Evolutionary conservation across 345 rosid genomes (phyloP), one percentile per base, ranked within the genome.

Genomic region (Arabidopsis suecica): DNA sequence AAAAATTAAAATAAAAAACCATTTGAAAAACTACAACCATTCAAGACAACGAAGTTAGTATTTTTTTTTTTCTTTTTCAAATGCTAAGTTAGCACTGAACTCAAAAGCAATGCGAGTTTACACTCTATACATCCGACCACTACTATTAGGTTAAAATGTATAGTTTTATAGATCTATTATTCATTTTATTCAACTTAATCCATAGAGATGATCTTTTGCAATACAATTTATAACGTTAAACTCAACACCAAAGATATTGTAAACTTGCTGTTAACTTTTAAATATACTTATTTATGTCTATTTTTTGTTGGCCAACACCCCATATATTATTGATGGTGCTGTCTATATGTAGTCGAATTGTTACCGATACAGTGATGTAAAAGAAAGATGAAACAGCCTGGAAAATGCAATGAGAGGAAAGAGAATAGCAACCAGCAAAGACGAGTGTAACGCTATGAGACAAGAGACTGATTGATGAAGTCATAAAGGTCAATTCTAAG

Each of bases 381-480:
- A 49, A 50, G 30, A 60, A 68, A 68, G 56, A 61, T 34, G 18
- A 55, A 76, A 76, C 64, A 69, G 74, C 57, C 74, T 69, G 64
- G 57, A 76, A 75, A 40, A 67, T 41, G 68, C 25, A 58, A 38
- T n/a, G 42, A 8, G 30, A 32, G 20, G 33, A 41, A 55, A 44
- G 32, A 56, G 41, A 55, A 30, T 30, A 41, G 9, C 7, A 54
- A 64, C 71, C 0, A 73, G 78, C 65, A 74, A 67, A 28, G 79
- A 67, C 53, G 68, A 75, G 54, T 67, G 68, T 38, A 75, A 75
- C 55, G 50, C 59, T 37, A 64, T 20, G 67, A 42, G 68, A 60
- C 56, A 64, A 55, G 79, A 68, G 79, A 68, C 63, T 75, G 79
- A 76, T 61, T 54, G 75, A 69, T 53, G 47, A 42, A 61, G 50